Evolutionary conservation across 148 eudicot species (phyloP).

Genomic region (Heliamphora exappendiculata): DNA sequence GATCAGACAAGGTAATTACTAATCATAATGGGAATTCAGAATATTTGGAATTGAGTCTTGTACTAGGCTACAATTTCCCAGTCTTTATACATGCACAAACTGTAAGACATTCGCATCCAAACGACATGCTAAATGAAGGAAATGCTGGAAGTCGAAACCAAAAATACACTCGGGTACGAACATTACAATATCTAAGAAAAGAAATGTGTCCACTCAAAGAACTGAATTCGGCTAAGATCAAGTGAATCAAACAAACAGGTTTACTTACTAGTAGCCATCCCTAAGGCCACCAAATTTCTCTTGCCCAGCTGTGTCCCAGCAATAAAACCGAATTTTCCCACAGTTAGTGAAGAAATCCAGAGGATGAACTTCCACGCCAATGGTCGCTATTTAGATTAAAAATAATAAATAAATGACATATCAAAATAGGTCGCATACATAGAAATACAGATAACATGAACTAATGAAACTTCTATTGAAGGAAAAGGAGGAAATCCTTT

Average conservation of each 20-base stretch:
- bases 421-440: not conserved
- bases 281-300: conserved; percentile 70
- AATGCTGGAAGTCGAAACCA: too few species aligned
- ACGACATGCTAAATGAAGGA: too few species aligned
- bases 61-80: too few species aligned
- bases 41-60: too few species aligned
- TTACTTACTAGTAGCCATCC: conserved; percentile 62
- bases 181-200: too few species aligned
- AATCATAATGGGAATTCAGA: too few species aligned
- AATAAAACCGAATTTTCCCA: conserved; percentile 53
- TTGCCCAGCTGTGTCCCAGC: conserved; percentile 80
- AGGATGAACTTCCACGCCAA: conserved; percentile 73
- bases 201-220: not conserved
- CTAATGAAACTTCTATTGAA: not conserved
- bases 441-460: not conserved
- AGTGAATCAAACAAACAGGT: not conserved
- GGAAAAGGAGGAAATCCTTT: not conserved
- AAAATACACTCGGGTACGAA: too few species aligned
- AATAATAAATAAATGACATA: not conserved
- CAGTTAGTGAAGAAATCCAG: conserved; percentile 59
- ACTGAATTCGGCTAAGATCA: not conserved
- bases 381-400: conserved; percentile 41
- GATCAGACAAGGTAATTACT: too few species aligned
- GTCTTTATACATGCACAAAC: too few species aligned
- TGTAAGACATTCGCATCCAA: too few species aligned